phyloP scores from a whole-genome alignment of 192 early-diverging fungal genomes.

The Coemansia sp. region DNA sequence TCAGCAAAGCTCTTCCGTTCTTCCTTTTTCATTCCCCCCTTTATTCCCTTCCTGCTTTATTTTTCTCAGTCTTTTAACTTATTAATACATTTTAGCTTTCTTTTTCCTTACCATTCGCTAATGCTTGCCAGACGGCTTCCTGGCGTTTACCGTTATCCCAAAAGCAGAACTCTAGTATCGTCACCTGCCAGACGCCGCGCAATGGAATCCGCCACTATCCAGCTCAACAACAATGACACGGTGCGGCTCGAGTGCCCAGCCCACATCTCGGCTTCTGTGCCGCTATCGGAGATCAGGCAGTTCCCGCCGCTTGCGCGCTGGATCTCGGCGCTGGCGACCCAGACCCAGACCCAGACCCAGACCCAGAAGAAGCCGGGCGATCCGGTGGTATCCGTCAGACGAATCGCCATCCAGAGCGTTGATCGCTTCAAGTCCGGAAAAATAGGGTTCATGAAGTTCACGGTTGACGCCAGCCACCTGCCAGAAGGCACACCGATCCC shows the following conservation, averaged over 20 bases:
- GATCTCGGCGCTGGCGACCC: constrained; percentile 27
- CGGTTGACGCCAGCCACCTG: constrained; percentile 50
- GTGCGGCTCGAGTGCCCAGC: constrained; percentile 22
- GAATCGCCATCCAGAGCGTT: constrained; percentile 70
- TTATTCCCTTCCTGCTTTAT: too few relatives aligned
- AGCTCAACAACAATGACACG: neutral
- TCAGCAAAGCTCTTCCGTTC: too few relatives aligned
- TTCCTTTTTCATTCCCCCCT: too few relatives aligned
- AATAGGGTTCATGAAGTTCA: constrained; percentile 79
- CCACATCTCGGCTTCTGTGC: neutral
- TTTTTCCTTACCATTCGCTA: neutral
- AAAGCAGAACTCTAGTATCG: neutral
- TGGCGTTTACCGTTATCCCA: neutral
- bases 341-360: neutral
- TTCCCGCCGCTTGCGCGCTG: constrained; percentile 39
- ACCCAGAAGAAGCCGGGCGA: neutral
- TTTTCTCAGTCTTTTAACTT: too few relatives aligned
- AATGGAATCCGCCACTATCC: neutral
- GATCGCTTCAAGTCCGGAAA: constrained; percentile 66
- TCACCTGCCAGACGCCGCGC: neutral
- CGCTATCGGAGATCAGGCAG: constrained; percentile 13
- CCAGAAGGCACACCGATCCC: constrained; percentile 62
- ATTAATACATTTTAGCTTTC: too few relatives aligned
- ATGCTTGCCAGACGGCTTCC: neutral
- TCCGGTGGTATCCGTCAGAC: constrained; percentile 40